A percentile compares a stretch with the other conserved stretches of the same genome.
phyloP scores from a whole-genome alignment of 148 eudicot species.

The Rhododendron ovatum region DNA sequence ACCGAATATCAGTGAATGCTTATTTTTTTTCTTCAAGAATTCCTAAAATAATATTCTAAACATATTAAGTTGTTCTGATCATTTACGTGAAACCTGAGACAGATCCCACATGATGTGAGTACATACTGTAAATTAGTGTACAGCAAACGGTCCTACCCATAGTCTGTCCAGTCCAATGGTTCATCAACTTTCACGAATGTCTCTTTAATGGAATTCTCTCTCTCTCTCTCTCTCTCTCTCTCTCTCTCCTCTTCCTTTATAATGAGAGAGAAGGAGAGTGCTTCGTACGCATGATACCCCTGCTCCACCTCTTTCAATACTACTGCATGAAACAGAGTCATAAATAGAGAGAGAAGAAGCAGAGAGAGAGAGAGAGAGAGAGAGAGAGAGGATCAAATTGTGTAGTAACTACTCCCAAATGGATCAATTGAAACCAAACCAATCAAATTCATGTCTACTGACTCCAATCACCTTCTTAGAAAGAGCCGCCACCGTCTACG shows the following conservation, averaged over 20 bases:
- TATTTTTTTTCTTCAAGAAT: too few species aligned
- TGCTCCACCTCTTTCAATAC: neutral
- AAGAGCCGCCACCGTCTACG: slow-evolving; percentile 33
- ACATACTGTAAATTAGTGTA: too few species aligned
- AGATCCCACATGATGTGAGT: too few species aligned
- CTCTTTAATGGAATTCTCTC: neutral
- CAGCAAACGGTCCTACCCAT: too few species aligned
- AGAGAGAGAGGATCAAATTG: neutral
- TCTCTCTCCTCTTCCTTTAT: neutral
- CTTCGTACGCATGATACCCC: neutral
- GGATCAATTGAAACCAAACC: slow-evolving; percentile 16
- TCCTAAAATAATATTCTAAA: too few species aligned
- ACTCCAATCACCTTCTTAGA: slow-evolving; percentile 38
- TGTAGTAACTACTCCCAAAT: neutral
- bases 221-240: neutral
- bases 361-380: neutral
- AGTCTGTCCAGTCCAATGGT: too few species aligned
- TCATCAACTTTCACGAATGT: neutral
- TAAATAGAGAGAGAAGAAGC: neutral
- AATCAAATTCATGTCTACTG: slow-evolving; percentile 25
- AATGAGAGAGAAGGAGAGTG: neutral
- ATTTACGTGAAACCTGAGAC: too few species aligned
- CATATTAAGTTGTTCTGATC: accelerated
- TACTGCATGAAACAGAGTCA: neutral
- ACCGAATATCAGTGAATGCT: too few species aligned